Evolutionary conservation across 129 eudicot genomes (phyloP).

Genomic region (Pseudognaphalium luteoalbum): DNA sequence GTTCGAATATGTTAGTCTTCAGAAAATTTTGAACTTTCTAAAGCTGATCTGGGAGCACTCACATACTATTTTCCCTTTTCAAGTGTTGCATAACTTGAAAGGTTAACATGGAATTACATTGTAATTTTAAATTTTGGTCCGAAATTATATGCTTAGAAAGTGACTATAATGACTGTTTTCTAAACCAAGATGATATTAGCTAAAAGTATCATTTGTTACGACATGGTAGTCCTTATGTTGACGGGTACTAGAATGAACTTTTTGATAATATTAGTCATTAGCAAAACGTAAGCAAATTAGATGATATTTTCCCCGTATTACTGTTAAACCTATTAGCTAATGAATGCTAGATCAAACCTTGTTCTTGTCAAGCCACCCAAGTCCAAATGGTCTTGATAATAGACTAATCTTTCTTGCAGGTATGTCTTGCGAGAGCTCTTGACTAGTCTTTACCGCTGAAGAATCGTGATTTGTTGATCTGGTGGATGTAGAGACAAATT

Average conservation of each 20-base stretch:
- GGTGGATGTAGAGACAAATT: background rate
- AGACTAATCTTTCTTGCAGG: slow-evolving; percentile 82
- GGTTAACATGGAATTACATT: background rate
- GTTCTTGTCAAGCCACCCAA: slow-evolving; percentile 88
- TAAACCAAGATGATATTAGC: background rate
- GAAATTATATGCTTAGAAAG: background rate
- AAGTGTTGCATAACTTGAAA: background rate
- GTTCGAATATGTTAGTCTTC: background rate
- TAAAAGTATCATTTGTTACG: background rate
- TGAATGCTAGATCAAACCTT: slow-evolving; percentile 56
- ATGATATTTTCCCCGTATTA: background rate
- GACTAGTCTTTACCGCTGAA: slow-evolving; percentile 44
- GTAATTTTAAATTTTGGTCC: background rate
- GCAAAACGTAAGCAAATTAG: background rate
- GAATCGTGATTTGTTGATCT: slow-evolving; percentile 56
- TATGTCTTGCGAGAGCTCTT: slow-evolving; percentile 52
- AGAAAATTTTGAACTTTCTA: background rate
- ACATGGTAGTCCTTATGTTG: background rate
- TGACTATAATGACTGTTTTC: background rate
- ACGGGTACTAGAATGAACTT: background rate
- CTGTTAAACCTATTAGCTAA: background rate
- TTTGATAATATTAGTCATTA: background rate
- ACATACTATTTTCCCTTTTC: background rate
- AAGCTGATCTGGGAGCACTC: slow-evolving; percentile 2
- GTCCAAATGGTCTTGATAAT: slow-evolving; percentile 78